Percentiles rank a stretch among this genome's conserved stretches.
Conservation (phyloP, 78 protist genomes). For the Dictyostelium discoideum region dicty_2.7 NC_007091.3:1446001-1446500, state of each 20-base stretch:
- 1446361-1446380: slow-evolving; percentile 68
- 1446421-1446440: slow-evolving; percentile 21
- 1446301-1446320: background rate
- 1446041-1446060: slow-evolving; percentile 45
- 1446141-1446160: slow-evolving; percentile 68
- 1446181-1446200: slow-evolving; percentile 75
- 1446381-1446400: slow-evolving; percentile 40
- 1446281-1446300: background rate
- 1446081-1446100: slow-evolving; percentile 10
- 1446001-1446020: slow-evolving; percentile 71
- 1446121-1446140: slow-evolving; percentile 64
- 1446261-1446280: background rate
- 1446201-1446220: slow-evolving; percentile 48
- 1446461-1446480: slow-evolving; percentile 8
- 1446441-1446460: slow-evolving; percentile 32
- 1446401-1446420: slow-evolving; percentile 18
- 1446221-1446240: slow-evolving; percentile 46
- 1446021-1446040: slow-evolving; percentile 45
- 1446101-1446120: slow-evolving; percentile 62
- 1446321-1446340: slow-evolving; percentile 67
- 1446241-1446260: background rate
- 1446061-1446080: slow-evolving; percentile 56
- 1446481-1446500: slow-evolving; percentile 4
- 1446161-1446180: slow-evolving; percentile 54
- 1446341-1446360: slow-evolving; percentile 68